A percentile compares a stretch with the other conserved stretches of the same genome.
These are phyloP conservation scores for Colletotrichum orbiculare DNA, from an alignment of 2,329 filamentous ascomycete genomes.

Conservation along the genomic window DNA sequence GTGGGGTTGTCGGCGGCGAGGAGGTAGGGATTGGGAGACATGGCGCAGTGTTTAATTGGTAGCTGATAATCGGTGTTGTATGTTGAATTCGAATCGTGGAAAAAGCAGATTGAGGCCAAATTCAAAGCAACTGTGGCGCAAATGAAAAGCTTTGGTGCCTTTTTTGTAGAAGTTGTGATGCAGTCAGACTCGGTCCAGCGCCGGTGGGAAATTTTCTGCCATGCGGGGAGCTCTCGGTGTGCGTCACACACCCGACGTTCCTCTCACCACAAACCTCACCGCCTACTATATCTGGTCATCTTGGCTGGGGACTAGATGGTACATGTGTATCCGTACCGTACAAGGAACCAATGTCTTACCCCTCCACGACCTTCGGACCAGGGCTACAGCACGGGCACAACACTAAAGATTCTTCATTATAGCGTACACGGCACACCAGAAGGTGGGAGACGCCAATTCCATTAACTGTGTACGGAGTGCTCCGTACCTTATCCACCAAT, in stretches of 20 bases:
- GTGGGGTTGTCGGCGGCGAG: slow-evolving; percentile 85
- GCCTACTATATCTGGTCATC: slow-evolving; percentile 1
- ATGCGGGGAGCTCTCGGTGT: slow-evolving; percentile 29
- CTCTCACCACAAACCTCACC: slow-evolving; percentile 15
- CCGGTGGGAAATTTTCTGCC: slow-evolving; percentile 37
- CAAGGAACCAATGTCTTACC: no score
- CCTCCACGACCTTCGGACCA: no score
- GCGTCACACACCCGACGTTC: slow-evolving; percentile 18
- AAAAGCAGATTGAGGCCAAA: slow-evolving; percentile 28
- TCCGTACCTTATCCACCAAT: no score
- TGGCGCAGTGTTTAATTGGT: slow-evolving; percentile 39
- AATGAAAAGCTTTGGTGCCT: background rate
- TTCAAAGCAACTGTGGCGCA: slow-evolving; percentile 16
- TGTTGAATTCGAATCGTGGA: background rate
- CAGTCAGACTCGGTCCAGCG: background rate
- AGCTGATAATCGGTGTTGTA: no score
- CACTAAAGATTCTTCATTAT: no score
- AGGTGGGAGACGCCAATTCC: no score
- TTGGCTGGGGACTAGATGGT: no score
- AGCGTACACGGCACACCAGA: no score
- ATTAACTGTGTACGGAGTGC: no score
- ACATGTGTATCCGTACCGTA: no score
- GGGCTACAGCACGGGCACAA: no score
- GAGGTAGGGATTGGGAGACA: slow-evolving; percentile 73
- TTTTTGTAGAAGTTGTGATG: background rate